Evolutionary conservation across 108 stramenopile species (phyloP).

Genomic region (Skeletonema marinoi): DNA sequence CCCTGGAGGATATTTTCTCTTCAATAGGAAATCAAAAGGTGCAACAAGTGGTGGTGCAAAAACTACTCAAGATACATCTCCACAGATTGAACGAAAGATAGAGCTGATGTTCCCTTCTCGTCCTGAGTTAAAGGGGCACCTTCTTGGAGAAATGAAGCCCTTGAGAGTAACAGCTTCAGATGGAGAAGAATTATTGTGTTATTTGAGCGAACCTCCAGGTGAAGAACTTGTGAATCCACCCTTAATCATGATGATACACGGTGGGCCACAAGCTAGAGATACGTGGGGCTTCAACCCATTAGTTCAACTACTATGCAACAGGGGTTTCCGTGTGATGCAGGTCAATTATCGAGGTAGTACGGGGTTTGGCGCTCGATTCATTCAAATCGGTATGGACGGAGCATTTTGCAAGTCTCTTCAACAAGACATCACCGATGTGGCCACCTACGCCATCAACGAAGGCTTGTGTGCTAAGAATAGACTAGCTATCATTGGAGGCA

Average conservation of each 20-base stretch:
- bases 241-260: conserved; percentile 21
- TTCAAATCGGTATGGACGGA: conserved; percentile 17
- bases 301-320: conserved; percentile 16
- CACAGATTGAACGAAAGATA: conserved; percentile 1
- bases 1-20: conserved; percentile 22
- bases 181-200: conserved; percentile 31
- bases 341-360: conserved; percentile 32
- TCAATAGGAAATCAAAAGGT: neutral
- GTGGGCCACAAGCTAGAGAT: conserved; percentile 21
- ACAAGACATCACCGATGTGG: conserved; percentile 14
- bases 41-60: neutral
- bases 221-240: neutral
- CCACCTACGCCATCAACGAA: conserved; percentile 1
- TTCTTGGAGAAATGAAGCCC: conserved; percentile 11
- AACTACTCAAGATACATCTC: too few relatives aligned
- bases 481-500: conserved; percentile 13
- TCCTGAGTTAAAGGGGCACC: conserved; percentile 16
- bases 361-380: conserved; percentile 24
- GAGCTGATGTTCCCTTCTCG: conserved; percentile 15
- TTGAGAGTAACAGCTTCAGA: conserved; percentile 20
- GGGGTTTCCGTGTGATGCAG: conserved; percentile 23
- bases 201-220: conserved; percentile 7
- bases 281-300: conserved; percentile 18
- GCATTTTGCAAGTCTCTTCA: conserved; percentile 17
- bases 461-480: neutral